A percentile compares a stretch with the other conserved stretches of the same genome.
phyloP scores from a whole-genome alignment of 2,329 filamentous ascomycete species.

The Daldinia eschscholtzii region DNA sequence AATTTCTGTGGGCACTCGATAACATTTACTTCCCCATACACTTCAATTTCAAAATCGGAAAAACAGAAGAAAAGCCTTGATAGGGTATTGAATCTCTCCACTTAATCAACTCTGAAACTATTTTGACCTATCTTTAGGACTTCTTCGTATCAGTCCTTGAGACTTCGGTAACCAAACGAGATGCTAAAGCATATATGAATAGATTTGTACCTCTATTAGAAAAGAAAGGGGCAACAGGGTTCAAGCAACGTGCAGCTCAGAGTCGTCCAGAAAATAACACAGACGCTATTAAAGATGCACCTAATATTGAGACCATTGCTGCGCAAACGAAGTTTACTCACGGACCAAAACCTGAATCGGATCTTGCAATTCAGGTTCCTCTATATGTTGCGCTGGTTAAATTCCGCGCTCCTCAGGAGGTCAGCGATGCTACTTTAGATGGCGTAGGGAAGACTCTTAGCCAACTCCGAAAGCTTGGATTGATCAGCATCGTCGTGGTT shows the following conservation, averaged over 20 bases:
- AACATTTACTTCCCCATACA: constrained; percentile 52
- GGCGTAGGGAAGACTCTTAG: constrained; percentile 87
- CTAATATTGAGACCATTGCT: constrained; percentile 11
- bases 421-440: constrained; percentile 75
- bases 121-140: constrained; percentile 65
- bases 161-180: constrained; percentile 90
- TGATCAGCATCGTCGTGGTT: constrained; percentile 85
- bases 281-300: constrained; percentile 21
- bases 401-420: constrained; percentile 77
- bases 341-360: constrained; percentile 55
- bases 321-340: constrained; percentile 14
- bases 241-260: constrained; percentile 50
- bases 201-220: constrained; percentile 72
- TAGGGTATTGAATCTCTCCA: constrained; percentile 55
- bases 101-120: constrained; percentile 9
- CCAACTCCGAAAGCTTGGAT: constrained; percentile 84
- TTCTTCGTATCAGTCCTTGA: constrained; percentile 88
- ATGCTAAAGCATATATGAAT: constrained; percentile 91
- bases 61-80: constrained; percentile 63
- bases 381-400: constrained; percentile 87
- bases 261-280: constrained; percentile 43
- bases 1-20: constrained; percentile 48
- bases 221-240: constrained; percentile 52
- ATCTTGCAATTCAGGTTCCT: constrained; percentile 56
- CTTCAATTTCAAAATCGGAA: constrained; percentile 59